Evolutionary conservation across 1,139 yeast species (phyloP).

Genomic region (Suhomyces yuchorum): DNA sequence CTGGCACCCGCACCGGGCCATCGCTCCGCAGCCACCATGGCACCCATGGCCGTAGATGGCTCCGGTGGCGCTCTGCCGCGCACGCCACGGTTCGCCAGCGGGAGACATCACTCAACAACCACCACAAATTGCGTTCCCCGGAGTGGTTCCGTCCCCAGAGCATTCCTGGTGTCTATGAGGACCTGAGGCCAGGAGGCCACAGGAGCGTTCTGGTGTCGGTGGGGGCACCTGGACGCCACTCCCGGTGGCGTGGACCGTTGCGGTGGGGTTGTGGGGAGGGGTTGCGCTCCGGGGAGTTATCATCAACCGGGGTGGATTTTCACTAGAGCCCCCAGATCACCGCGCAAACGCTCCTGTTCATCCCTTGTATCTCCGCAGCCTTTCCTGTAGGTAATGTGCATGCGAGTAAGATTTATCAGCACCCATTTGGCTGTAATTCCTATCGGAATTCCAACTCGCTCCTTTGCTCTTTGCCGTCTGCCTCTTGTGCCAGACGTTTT

Average conservation of each 20-base stretch:
- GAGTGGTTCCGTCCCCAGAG: no score
- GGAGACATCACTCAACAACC: neutral
- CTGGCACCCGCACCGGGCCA: neutral
- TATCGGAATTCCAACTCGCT: no score
- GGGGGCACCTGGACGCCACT: no score
- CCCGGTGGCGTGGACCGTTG: no score
- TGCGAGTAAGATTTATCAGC: neutral
- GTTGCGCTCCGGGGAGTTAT: neutral
- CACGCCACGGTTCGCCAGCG: neutral
- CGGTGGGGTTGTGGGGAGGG: no score
- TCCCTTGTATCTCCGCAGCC: slow-evolving; percentile 7
- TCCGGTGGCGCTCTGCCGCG: neutral
- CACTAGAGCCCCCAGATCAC: neutral
- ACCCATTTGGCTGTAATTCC: neutral
- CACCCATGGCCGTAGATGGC: neutral
- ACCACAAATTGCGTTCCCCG: neutral
- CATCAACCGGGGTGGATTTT: neutral
- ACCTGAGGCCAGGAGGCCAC: no score
- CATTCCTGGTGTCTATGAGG: no score
- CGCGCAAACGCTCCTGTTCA: slow-evolving; percentile 2
- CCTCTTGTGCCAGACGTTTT: no score
- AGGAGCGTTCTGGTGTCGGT: no score
- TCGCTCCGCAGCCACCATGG: no score
- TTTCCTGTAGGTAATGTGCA: neutral
- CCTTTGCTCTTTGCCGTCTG: no score